Evolutionary conservation across 1,139 yeast genomes (phyloP).

Genomic region (Yamadazyma atlantica): DNA sequence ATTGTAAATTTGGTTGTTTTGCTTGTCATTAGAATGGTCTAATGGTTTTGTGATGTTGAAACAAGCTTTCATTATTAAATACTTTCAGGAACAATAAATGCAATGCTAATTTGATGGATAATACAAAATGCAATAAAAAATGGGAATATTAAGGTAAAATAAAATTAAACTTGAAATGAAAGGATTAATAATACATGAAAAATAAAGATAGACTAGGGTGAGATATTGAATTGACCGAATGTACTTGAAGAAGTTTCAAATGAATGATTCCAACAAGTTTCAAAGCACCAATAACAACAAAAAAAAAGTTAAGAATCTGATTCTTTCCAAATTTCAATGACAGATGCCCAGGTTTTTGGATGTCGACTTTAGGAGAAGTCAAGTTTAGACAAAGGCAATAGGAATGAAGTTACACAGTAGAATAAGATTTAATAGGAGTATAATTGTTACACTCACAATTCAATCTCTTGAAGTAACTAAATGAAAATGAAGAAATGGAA

Average conservation of each 20-base stretch:
- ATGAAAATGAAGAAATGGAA: too few relatives aligned
- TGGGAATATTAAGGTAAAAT: neutral
- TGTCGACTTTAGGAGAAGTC: too few relatives aligned
- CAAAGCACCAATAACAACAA: neutral
- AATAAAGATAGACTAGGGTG: constrained; percentile 30
- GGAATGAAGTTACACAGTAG: neutral
- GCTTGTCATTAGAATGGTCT: constrained; percentile 18
- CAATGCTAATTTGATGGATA: constrained; percentile 2
- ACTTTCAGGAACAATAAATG: too few relatives aligned
- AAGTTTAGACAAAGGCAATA: too few relatives aligned
- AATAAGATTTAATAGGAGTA: too few relatives aligned
- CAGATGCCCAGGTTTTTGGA: too few relatives aligned
- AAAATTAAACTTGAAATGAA: constrained; percentile 1
- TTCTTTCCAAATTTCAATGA: too few relatives aligned
- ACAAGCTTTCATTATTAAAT: constrained; percentile 7
- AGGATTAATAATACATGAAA: constrained; percentile 8
- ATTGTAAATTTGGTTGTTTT: constrained; percentile 25
- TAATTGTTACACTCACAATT: too few relatives aligned
- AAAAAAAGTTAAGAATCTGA: neutral
- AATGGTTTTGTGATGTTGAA: constrained; percentile 26
- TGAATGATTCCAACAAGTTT: constrained; percentile 14
- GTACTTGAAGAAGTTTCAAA: constrained; percentile 15
- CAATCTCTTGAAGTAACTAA: too few relatives aligned
- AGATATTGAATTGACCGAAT: constrained; percentile 12
- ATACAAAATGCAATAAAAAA: neutral